A percentile compares a stretch with the other conserved stretches of the same genome.
phyloP scores from a whole-genome alignment of 306 rosid genomes.

The Lathyrus aphaca region DNA sequence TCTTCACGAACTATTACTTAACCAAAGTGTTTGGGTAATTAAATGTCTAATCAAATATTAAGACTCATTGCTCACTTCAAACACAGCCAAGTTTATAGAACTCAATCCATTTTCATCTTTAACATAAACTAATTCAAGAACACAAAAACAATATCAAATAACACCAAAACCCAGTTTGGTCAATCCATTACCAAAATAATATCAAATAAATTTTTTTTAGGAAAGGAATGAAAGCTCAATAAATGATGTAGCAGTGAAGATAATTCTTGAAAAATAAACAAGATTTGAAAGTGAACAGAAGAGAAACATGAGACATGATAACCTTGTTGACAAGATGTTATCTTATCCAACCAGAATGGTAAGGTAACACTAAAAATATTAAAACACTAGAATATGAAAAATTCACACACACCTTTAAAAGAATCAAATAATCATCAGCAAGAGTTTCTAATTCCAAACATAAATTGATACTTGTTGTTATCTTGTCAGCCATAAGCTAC shows the following conservation, averaged over 20 bases:
- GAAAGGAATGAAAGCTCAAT: constrained; percentile 34
- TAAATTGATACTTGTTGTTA: constrained; percentile 51
- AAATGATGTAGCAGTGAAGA: constrained; percentile 35
- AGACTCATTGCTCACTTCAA: too few species aligned
- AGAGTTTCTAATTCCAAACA: constrained; percentile 63
- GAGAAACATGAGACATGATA: constrained; percentile 22
- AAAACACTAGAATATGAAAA: constrained; percentile 36
- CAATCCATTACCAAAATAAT: too few species aligned
- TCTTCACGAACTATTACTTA: too few species aligned
- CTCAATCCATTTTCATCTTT: too few species aligned
- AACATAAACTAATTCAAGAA: too few species aligned
- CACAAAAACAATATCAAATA: too few species aligned
- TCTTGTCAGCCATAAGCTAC: constrained; percentile 66
- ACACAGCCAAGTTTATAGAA: too few species aligned
- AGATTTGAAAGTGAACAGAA: constrained; percentile 23
- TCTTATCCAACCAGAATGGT: constrained; percentile 62
- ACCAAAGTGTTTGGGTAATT: too few species aligned
- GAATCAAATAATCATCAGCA: constrained; percentile 70
- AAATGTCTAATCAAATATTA: too few species aligned
- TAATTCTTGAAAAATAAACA: constrained; percentile 42
- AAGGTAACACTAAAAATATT: too few species aligned
- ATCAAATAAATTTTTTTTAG: too few species aligned
- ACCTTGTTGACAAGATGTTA: constrained; percentile 56
- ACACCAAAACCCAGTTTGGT: too few species aligned
- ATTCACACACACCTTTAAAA: constrained; percentile 36